These are phyloP conservation scores for Blastobotrys parvus DNA, from an alignment of 805 yeast species.

Conservation along the genomic window DNA sequence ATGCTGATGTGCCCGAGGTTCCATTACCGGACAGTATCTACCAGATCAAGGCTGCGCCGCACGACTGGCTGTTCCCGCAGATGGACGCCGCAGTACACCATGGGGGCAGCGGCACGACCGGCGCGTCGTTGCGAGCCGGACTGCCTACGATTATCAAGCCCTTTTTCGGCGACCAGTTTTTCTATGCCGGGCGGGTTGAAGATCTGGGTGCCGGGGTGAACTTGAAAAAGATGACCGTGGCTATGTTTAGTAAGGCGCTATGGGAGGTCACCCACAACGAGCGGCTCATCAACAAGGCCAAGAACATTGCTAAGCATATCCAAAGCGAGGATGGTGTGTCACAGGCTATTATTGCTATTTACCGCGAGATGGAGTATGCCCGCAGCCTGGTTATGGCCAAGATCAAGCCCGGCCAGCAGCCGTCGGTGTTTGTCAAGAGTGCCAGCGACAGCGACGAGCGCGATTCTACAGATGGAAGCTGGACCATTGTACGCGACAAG, in stretches of 20 bases:
- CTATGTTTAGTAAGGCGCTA: constrained; percentile 58
- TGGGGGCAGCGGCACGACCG: constrained; percentile 96
- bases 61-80: constrained; percentile 87
- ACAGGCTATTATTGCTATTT: constrained; percentile 69
- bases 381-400: constrained; percentile 32
- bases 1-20: constrained; percentile 31
- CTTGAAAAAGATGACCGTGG: constrained; percentile 57
- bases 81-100: constrained; percentile 95
- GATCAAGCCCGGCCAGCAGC: too few species aligned
- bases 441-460: too few species aligned
- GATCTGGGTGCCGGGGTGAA: constrained; percentile 81
- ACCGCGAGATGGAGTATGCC: constrained; percentile 72
- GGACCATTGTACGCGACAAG: constrained; percentile 17
- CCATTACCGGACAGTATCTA: constrained; percentile 59
- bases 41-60: constrained; percentile 71
- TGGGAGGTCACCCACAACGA: constrained; percentile 57
- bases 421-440: too few species aligned
- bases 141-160: constrained; percentile 88
- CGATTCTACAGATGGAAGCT: constrained; percentile 13
- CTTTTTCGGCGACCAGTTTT: constrained; percentile 93
- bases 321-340: constrained; percentile 72
- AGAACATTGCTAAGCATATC: constrained; percentile 52
- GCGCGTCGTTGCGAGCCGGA: constrained; percentile 81
- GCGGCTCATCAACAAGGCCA: constrained; percentile 62
- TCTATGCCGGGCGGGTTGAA: constrained; percentile 79